Evolutionary conservation across 306 rosid species (phyloP), one percentile per base, ranked within the genome.

Genomic region (Prunus kanzakura): DNA sequence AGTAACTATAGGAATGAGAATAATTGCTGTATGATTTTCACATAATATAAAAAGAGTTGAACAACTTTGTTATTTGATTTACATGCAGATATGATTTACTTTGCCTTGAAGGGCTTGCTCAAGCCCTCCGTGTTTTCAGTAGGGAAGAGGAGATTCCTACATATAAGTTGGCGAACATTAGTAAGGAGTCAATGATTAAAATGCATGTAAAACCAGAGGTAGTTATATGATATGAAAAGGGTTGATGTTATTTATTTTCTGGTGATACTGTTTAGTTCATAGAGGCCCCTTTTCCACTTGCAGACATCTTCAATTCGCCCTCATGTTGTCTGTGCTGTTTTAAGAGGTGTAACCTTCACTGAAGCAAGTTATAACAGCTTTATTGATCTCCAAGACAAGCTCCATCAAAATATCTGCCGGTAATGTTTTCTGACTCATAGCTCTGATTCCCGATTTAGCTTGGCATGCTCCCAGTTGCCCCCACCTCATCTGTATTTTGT

Each of bases 201-300:
- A 87, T 94, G 88, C 96, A 90, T 77, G 97, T 91, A 66, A 90
- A 90, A 80, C 91, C 97, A 1, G 98, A 94, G 98, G 98, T 94
- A 84, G 27, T 43, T 29, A 67, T 76, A 23, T 13, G 32, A 23
- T 11, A 52, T 72, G 64, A 29, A 23, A 9, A 15, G 25, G 25
- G n/a, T 30, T 6, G 23, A 4, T 4, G 41, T 35, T 54, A 16
- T 11, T 50, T 50, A 8, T 4, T 14, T 57, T 41, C 43, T 4
- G 78, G 45, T 62, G 58, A 16, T 22, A n/a, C 35, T 64, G 62
- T 61, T 46, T 74, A 16, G 76, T 71, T 73, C 19, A 69, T 66
- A 27, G 52, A 70, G 19, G 46, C 4, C 45, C 23, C 43, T 67
- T 72, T 78, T 51, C 38, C 67, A 16, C 23, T 82, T 72, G 76